These are phyloP conservation scores for Melaleuca quinquenervia DNA, from an alignment of 345 rosid species.

Conservation along the genomic window DNA sequence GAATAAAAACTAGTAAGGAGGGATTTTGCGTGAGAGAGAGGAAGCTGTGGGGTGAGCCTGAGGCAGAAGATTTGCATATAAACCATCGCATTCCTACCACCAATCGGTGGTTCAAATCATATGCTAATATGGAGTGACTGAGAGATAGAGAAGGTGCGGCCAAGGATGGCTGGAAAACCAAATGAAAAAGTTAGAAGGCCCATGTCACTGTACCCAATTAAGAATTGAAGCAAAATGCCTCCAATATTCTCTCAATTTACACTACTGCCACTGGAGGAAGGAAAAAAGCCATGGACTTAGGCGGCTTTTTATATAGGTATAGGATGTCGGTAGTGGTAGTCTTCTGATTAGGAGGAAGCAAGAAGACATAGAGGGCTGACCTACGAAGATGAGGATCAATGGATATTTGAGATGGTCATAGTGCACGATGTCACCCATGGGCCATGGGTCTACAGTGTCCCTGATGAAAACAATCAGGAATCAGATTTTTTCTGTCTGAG, in stretches of 20 bases:
- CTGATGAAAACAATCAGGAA: neutral
- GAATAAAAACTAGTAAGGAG: neutral
- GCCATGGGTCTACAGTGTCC: neutral
- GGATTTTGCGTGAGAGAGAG: neutral
- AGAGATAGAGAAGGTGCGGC: neutral
- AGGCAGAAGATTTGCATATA: neutral
- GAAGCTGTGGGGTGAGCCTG: neutral
- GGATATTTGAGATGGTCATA: neutral
- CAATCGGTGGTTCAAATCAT: neutral
- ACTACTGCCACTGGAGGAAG: neutral
- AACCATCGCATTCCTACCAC: neutral
- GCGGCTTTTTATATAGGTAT: neutral
- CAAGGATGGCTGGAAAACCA: neutral
- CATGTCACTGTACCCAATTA: neutral
- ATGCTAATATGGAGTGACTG: neutral
- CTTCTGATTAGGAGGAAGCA: neutral
- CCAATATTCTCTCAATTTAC: neutral
- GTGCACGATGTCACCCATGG: neutral
- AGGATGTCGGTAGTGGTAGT: neutral
- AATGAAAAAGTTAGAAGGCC: neutral
- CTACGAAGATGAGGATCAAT: neutral
- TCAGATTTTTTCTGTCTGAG: neutral
- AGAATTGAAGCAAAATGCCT: neutral
- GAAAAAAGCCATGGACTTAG: neutral
- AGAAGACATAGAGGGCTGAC: neutral